A percentile compares a stretch with the other conserved stretches of the same genome.
Evolutionary conservation across 2,329 filamentous ascomycete species (phyloP).

Genomic region (Hymenotorrendiella dingleyae): DNA sequence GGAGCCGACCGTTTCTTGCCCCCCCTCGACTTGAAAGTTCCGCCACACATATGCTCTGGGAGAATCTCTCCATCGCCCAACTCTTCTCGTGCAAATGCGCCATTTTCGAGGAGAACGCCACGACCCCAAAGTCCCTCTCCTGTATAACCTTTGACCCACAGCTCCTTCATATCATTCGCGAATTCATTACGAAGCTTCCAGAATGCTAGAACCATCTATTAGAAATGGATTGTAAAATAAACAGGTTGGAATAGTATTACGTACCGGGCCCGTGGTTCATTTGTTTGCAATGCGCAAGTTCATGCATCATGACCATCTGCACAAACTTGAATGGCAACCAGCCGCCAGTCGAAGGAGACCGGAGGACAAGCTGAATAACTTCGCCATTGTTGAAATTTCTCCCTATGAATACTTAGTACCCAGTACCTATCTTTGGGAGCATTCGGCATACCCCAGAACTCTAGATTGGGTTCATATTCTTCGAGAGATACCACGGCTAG

Average conservation of each 20-base stretch:
- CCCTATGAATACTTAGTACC: constrained; percentile 44
- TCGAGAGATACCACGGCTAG: constrained; percentile 66
- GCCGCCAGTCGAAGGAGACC: constrained; percentile 52
- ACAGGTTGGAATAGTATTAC: background rate
- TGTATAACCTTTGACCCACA: constrained; percentile 67
- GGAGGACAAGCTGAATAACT: constrained; percentile 77
- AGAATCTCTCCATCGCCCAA: constrained; percentile 49
- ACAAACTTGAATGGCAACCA: constrained; percentile 83
- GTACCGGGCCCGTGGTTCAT: constrained; percentile 70
- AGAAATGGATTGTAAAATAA: background rate
- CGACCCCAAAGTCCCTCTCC: constrained; percentile 82
- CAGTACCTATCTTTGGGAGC: background rate
- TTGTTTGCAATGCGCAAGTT: constrained; percentile 77
- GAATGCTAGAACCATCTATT: constrained; percentile 48
- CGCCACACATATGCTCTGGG: constrained; percentile 72
- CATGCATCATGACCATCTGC: constrained; percentile 93
- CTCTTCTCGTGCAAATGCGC: constrained; percentile 50
- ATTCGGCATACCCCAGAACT: constrained; percentile 52
- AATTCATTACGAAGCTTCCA: constrained; percentile 75
- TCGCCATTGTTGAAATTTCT: constrained; percentile 90
- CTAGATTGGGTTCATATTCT: constrained; percentile 73
- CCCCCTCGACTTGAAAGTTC: constrained; percentile 60
- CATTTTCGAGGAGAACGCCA: constrained; percentile 57
- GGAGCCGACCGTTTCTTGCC: constrained; percentile 42
- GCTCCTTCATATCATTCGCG: constrained; percentile 60